Conservation (phyloP, 768 basidiomycete genomes). For the Kondoa subrosea region DNA sequence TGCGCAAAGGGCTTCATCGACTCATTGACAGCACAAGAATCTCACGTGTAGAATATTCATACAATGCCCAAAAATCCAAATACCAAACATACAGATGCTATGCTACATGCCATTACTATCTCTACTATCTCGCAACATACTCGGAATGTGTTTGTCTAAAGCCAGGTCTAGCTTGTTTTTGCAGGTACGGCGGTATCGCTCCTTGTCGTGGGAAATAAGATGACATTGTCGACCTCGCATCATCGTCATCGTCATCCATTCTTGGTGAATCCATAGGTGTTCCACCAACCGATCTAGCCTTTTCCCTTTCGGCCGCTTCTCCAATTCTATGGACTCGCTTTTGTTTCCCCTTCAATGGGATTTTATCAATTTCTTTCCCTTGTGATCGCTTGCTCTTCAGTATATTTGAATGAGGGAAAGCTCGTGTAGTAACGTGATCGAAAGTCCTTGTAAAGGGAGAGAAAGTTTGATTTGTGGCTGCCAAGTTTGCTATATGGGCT, state of each 20-base stretch:
- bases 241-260: not conserved
- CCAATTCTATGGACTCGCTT: not conserved
- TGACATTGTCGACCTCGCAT: not conserved
- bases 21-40: too few relatives aligned
- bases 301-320: not conserved
- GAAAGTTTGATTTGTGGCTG: slow-evolving; percentile 77
- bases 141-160: not conserved
- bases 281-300: not conserved
- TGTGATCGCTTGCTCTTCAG: slow-evolving; percentile 3
- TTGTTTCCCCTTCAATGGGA: not conserved
- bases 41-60: too few relatives aligned
- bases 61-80: too few relatives aligned
- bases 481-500: slow-evolving; percentile 70
- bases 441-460: slow-evolving; percentile 82
- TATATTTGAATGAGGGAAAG: slow-evolving; percentile 51
- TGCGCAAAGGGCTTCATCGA: too few relatives aligned
- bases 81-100: too few relatives aligned
- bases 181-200: not conserved
- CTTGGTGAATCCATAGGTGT: not conserved
- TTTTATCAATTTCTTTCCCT: not conserved
- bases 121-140: not conserved
- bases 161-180: not conserved
- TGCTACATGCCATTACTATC: too few relatives aligned
- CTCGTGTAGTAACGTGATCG: slow-evolving; percentile 81
- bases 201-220: not conserved